Conservation (phyloP, 2,329 filamentous ascomycete species). For the Macroventuria anomochaeta region DNA sequence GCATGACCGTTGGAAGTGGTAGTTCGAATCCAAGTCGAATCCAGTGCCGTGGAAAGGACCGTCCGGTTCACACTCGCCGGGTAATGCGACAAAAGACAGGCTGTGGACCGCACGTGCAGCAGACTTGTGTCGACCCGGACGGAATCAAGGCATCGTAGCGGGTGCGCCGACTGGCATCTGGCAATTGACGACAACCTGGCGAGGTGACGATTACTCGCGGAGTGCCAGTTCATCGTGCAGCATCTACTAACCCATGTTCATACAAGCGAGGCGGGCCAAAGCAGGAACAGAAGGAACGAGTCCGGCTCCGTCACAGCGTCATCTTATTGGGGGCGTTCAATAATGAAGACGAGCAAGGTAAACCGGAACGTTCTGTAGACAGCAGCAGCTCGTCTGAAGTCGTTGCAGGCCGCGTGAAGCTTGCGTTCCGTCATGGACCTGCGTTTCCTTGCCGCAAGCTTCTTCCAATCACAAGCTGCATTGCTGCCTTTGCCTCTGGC, state of each 20-base stretch:
- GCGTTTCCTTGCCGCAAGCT: constrained; percentile 10
- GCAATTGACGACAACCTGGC: constrained; percentile 9
- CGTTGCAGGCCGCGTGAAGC: constrained; percentile 3
- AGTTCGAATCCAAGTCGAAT: neutral
- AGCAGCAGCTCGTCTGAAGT: constrained; percentile 5
- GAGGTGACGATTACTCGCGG: constrained; percentile 8
- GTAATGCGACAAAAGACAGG: neutral
- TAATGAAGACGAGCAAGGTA: neutral
- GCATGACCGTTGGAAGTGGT: constrained; percentile 1
- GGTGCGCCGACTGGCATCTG: constrained; percentile 1
- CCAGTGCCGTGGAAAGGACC: constrained; percentile 5
- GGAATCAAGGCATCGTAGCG: constrained; percentile 14
- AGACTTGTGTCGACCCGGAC: constrained; percentile 1
- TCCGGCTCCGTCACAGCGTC: constrained; percentile 7
- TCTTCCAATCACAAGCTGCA: constrained; percentile 15
- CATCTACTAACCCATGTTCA: constrained; percentile 17
- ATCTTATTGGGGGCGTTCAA: constrained; percentile 5
- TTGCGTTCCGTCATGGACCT: constrained; percentile 10
- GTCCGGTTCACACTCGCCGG: constrained; percentile 6
- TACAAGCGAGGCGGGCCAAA: constrained; percentile 17
- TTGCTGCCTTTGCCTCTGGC: constrained; percentile 9
- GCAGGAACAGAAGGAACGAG: constrained; percentile 16
- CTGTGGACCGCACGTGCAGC: constrained; percentile 14
- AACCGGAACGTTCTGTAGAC: neutral
- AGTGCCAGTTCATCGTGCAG: constrained; percentile 22